Evolutionary conservation across 345 rosid genomes (phyloP), one percentile per base, ranked within the genome.

Genomic region (Firmiana major): DNA sequence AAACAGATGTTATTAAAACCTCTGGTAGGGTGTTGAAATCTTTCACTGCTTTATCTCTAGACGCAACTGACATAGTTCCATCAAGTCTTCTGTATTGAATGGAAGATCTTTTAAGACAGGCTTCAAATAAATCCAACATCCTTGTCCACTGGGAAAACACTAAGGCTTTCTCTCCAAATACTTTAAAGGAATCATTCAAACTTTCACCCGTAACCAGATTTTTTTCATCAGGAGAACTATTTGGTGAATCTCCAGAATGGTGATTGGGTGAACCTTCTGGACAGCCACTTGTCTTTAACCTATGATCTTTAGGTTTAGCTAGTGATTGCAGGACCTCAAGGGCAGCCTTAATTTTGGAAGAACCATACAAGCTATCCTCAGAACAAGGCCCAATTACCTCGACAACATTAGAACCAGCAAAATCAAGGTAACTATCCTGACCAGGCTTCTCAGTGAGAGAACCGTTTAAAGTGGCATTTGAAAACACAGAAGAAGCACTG

Each of bases 71-170:
- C 99, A 96, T 93, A 74, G 97, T 96, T 75, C 99, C 99, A 83
- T 96, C 99, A 53, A 96, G 98, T 85, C 99, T 89, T 88, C 99
- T 85, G 75, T 90, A 96, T 70, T 88, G 92, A 79, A 93, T 91
- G 36, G 86, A 81, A 24, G 97, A 93, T 76, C 79, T 84, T 80
- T 83, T 90, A 69, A 93, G 91, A 77, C 88, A 81, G 79, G 88
- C 89, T 90, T 96, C 97, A 79, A 96, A 87, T 80, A 96, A 74
- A 83, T 96, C 98, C 62, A 96, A 81, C 99, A 96, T 92, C 78
- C 89, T 88, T 26, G 99, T 96, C 99, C 99, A 96, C 76, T 96
- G 99, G 57, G 99, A 96, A 71, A 96, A 93, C 22, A 93, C 97
- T 78, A 96, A 91, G 71, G 97, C 98, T 79, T 96, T 96, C 85